Conservation (phyloP, 1,284 basidiomycete genomes). For the Puccinia hordei region DNA sequence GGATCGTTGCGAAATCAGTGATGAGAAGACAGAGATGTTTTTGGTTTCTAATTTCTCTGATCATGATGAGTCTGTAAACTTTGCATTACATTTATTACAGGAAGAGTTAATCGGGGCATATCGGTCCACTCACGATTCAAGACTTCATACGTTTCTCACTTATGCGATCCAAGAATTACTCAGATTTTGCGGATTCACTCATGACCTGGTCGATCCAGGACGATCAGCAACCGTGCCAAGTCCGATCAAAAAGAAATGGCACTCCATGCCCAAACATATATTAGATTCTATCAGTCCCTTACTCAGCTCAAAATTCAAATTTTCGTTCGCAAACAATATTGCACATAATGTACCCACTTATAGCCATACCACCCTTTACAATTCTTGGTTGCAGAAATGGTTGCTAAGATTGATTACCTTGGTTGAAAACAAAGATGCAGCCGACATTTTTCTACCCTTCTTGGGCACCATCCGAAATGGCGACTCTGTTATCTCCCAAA, state of each 20-base stretch:
- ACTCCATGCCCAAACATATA: conserved; percentile 75
- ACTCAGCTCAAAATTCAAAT: conserved; percentile 71
- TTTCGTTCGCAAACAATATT: conserved; percentile 59
- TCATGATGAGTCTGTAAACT: conserved; percentile 74
- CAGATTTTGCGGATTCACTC: conserved; percentile 81
- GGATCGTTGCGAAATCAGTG: conserved; percentile 77
- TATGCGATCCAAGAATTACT: conserved; percentile 92
- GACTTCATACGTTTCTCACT: conserved; percentile 84
- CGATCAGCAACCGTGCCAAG: conserved; percentile 62
- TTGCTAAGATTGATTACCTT: conserved; percentile 73
- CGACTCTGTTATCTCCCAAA: conserved; percentile 86
- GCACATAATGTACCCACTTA: conserved; percentile 69
- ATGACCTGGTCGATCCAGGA: conserved; percentile 66
- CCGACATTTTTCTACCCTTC: conserved; percentile 77
- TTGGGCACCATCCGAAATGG: conserved; percentile 77
- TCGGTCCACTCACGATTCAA: conserved; percentile 88
- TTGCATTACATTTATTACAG: conserved; percentile 81
- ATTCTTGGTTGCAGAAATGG: conserved; percentile 96
- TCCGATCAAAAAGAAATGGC: conserved; percentile 75
- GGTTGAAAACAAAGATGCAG: conserved; percentile 65
- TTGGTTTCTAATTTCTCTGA: conserved; percentile 81
- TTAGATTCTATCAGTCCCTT: conserved; percentile 85
- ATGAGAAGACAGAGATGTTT: conserved; percentile 70
- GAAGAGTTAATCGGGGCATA: conserved; percentile 89
- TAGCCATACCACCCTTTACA: conserved; percentile 73